Conservation (phyloP, 2,329 filamentous ascomycete species). For the Diaporthe ampelina region DNA sequence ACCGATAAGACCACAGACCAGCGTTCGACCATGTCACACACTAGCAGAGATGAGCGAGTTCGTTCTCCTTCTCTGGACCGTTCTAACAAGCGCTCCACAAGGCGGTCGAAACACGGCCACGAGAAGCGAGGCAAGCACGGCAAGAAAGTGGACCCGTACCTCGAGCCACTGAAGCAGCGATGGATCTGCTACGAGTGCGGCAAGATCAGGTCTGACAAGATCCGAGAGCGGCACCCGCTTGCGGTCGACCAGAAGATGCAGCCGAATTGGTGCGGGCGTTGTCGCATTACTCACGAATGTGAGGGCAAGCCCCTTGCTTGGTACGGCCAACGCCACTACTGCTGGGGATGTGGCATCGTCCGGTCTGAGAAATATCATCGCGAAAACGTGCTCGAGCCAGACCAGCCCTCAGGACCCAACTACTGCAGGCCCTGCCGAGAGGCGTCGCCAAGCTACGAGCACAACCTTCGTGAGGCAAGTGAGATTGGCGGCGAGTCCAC, state of each 20-base stretch:
- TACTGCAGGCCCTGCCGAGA: slow-evolving; percentile 41
- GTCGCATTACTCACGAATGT: slow-evolving; percentile 46
- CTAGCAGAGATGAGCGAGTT: background rate
- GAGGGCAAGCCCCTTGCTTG: slow-evolving; percentile 25
- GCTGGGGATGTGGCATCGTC: slow-evolving; percentile 41
- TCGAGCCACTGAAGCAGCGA: slow-evolving; percentile 37
- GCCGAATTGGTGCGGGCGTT: slow-evolving; percentile 54
- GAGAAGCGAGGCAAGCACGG: slow-evolving; percentile 39
- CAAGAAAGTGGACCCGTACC: slow-evolving; percentile 34
- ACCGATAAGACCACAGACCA: slow-evolving; percentile 17
- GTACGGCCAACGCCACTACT: slow-evolving; percentile 39
- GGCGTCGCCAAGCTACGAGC: slow-evolving; percentile 34
- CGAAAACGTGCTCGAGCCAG: slow-evolving; percentile 32
- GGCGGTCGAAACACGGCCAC: slow-evolving; percentile 35
- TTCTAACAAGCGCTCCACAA: slow-evolving; percentile 26
- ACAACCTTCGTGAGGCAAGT: slow-evolving; percentile 39
- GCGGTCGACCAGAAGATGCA: slow-evolving; percentile 49
- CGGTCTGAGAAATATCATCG: slow-evolving; percentile 40
- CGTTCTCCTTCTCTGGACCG: slow-evolving; percentile 5
- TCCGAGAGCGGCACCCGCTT: slow-evolving; percentile 54
- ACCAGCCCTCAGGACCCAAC: slow-evolving; percentile 34
- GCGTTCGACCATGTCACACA: slow-evolving; percentile 18
- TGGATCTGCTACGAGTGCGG: slow-evolving; percentile 60
- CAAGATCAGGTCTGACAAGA: slow-evolving; percentile 55
- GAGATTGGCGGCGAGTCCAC: slow-evolving; percentile 35